A percentile compares a stretch with the other conserved stretches of the same genome.
These are phyloP conservation scores for Camelina laxa DNA, from an alignment of 345 rosid species.

Conservation along the genomic window DNA sequence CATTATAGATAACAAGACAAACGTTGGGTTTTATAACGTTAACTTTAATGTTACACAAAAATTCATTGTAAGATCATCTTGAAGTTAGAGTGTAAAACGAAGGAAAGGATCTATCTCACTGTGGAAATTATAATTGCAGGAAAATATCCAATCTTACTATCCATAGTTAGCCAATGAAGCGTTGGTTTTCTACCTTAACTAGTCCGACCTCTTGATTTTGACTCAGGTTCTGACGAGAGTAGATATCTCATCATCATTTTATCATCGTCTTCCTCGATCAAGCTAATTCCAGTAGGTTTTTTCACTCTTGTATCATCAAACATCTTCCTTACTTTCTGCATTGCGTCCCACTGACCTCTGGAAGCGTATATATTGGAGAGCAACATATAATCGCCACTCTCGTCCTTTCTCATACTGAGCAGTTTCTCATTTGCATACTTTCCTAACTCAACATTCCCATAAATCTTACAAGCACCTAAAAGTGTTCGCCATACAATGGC, in stretches of 20 bases:
- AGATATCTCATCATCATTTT: constrained; percentile 48
- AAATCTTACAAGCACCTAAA: constrained; percentile 65
- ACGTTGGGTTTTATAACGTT: not conserved
- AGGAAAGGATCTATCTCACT: no score
- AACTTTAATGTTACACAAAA: constrained; percentile 10
- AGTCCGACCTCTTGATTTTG: constrained; percentile 34
- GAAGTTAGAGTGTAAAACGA: not conserved
- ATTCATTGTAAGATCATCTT: not conserved
- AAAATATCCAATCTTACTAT: no score
- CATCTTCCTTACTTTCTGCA: constrained; percentile 63
- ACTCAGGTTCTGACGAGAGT: constrained; percentile 43
- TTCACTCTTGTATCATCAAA: constrained; percentile 62
- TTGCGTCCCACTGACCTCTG: constrained; percentile 65
- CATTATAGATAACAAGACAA: not conserved
- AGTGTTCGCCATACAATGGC: constrained; percentile 71
- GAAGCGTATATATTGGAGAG: constrained; percentile 75
- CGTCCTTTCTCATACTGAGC: constrained; percentile 50
- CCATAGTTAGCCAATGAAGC: constrained; percentile 11
- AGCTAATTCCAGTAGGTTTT: constrained; percentile 61
- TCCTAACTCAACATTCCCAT: constrained; percentile 63
- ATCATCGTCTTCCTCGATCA: constrained; percentile 52
- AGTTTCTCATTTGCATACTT: constrained; percentile 60
- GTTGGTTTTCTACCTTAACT: constrained; percentile 11
- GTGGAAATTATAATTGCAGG: no score
- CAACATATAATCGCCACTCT: constrained; percentile 71